Conservation (phyloP, 208 protist genomes). For the Angomonas deanei region DNA sequence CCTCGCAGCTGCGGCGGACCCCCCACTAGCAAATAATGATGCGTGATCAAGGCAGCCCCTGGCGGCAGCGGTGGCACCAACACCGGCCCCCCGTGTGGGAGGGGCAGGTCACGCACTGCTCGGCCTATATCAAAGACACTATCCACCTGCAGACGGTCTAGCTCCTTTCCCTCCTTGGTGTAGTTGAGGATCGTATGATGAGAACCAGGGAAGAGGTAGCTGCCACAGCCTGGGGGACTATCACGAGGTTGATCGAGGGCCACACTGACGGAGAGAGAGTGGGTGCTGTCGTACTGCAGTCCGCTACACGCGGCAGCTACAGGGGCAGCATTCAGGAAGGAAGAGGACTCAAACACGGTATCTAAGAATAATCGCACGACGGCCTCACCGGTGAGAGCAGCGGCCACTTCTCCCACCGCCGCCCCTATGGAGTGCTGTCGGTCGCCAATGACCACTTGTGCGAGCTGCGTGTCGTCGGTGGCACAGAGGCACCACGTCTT, state of each 20-base stretch:
- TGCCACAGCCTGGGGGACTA: too few species aligned
- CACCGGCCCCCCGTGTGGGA: conserved; percentile 30
- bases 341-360: conserved; percentile 32
- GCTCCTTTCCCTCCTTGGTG: conserved; percentile 53
- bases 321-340: conserved; percentile 57
- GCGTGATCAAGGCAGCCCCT: conserved; percentile 53
- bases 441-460: conserved; percentile 12
- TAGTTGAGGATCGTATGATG: conserved; percentile 53
- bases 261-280: conserved; percentile 39
- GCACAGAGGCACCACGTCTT: conserved; percentile 55
- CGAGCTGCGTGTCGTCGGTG: conserved; percentile 26
- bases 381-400: conserved; percentile 58
- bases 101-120: conserved; percentile 42
- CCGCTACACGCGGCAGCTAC: conserved; percentile 13
- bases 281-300: conserved; percentile 5
- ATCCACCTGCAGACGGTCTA: conserved; percentile 34
- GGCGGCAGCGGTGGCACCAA: conserved; percentile 42
- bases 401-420: conserved; percentile 50
- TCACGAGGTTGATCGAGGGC: conserved; percentile 27
- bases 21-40: conserved; percentile 45
- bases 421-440: conserved; percentile 22
- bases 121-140: conserved; percentile 64
- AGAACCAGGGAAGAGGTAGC: conserved; percentile 70
- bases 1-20: conserved; percentile 43
- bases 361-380: conserved; percentile 71